A percentile compares a stretch with the other conserved stretches of the same genome.
Evolutionary conservation across 2,329 filamentous ascomycete species (phyloP).

Genomic region (Colletotrichum orbiculare): DNA sequence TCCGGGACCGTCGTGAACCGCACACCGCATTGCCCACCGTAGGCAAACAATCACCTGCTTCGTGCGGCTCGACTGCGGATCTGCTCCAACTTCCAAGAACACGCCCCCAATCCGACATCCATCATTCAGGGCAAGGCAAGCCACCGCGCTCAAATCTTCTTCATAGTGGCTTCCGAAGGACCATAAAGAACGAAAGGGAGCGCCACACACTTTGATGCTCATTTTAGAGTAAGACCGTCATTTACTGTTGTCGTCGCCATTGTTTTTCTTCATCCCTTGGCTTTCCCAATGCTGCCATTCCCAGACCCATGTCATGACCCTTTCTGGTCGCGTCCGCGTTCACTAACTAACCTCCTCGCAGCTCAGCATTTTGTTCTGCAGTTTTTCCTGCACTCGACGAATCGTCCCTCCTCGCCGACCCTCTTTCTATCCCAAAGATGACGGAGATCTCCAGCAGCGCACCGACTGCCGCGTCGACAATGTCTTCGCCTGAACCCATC

Average conservation of each 20-base stretch:
- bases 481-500: slow-evolving; percentile 28
- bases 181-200: slow-evolving; percentile 21
- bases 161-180: neutral
- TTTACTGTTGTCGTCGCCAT: slow-evolving; percentile 9
- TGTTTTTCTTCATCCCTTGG: slow-evolving; percentile 6
- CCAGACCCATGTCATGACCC: too few species aligned
- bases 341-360: neutral
- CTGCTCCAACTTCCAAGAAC: slow-evolving; percentile 1
- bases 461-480: slow-evolving; percentile 13
- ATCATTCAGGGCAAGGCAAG: neutral
- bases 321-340: too few species aligned
- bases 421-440: slow-evolving; percentile 22
- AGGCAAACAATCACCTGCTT: too few species aligned
- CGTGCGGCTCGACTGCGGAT: neutral
- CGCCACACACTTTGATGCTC: slow-evolving; percentile 41
- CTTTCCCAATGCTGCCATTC: neutral
- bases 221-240: slow-evolving; percentile 43
- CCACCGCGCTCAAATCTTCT: slow-evolving; percentile 10
- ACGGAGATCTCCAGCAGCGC: slow-evolving; percentile 32
- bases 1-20: neutral
- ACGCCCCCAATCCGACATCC: slow-evolving; percentile 9
- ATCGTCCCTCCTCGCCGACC: slow-evolving; percentile 45
- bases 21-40: neutral
- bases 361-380: slow-evolving; percentile 40
- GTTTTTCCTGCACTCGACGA: slow-evolving; percentile 42